Base-by-base conservation (phyloP, 164 flowering plant genomes). In the Aristolochia contorta region DNA sequence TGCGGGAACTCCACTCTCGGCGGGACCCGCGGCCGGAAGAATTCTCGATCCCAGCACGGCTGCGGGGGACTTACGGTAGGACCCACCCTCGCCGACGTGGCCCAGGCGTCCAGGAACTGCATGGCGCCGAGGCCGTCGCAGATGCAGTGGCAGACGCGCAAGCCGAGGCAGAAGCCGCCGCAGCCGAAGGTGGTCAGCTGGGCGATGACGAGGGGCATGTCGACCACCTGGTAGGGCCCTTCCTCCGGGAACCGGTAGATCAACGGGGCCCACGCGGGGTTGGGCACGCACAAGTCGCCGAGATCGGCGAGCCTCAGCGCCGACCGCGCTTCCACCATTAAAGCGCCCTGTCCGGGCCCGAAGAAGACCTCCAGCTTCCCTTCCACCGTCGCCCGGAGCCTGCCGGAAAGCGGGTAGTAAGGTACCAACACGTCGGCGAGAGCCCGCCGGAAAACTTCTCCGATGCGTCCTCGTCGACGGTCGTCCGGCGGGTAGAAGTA, bases 91-190 rank as follows among this genome's bases (percentile, higher is more conserved):
- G 91, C 86, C 0, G 84, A 78, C 8, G 78, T 71, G 24, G 96
- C 85, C 98, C 98, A 87, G 0, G 95, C 86, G 13, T 68, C 56
- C 3, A 85, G 73, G 60, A 91, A 89, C 63, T 89, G 89, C 96
- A 91, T 89, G 0, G 96, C 96, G 0, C 95, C 98, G 2, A 84
- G 72, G n/a, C 98, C 98, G 47, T 92, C 98, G 47, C 91, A 87
- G 0, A 92, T 66, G 73, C 95, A 89, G 58, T 92, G 98, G 68
- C 95, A 89, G 15, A 89, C 74, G 32, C 93, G 74, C 59, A 92
- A 59, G 27, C 95, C 98, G 10, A 91, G 82, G 73, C 91, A 82
- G 61, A 91, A 85, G 6, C 96, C 89, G 27, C 98, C 96, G 37
- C 94, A 87, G 6, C 72, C 69, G 51, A 91, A 88, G 14, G 55